phyloP scores from a whole-genome alignment of 2,329 filamentous ascomycete species.

The Rhynchosporium secalis region DNA sequence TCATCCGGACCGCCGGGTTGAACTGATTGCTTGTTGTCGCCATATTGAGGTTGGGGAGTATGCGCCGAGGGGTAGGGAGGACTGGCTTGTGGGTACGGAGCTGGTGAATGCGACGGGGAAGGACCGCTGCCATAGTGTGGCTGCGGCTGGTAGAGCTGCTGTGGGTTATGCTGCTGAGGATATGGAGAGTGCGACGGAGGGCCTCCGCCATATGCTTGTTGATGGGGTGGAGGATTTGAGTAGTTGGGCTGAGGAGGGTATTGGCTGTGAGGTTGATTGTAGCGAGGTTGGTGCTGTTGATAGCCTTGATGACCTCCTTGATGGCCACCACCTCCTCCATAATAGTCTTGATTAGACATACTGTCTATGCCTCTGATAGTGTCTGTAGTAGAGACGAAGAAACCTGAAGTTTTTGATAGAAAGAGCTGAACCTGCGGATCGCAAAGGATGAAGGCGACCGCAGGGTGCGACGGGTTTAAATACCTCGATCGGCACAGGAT shows the following conservation, averaged over 20 bases:
- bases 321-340: constrained; percentile 29
- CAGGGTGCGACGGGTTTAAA: constrained; percentile 8
- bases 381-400: not conserved
- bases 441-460: constrained; percentile 4
- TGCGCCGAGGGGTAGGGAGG: constrained; percentile 13
- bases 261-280: constrained; percentile 22
- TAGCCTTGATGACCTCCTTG: constrained; percentile 19
- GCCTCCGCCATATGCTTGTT: constrained; percentile 24
- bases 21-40: constrained; percentile 23
- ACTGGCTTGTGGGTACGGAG: constrained; percentile 15
- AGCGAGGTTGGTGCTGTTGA: constrained; percentile 24
- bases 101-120: constrained; percentile 29
- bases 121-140: constrained; percentile 32
- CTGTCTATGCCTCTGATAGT: constrained; percentile 15
- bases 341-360: constrained; percentile 38
- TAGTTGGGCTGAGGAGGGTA: constrained; percentile 30
- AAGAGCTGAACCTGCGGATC: constrained; percentile 6
- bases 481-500: not conserved
- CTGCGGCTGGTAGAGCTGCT: constrained; percentile 32
- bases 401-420: not conserved
- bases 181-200: constrained; percentile 21
- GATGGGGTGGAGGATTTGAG: constrained; percentile 22
- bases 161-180: constrained; percentile 17
- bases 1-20: constrained; percentile 31
- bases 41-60: constrained; percentile 23